Base-by-base conservation (phyloP, 2,329 filamentous ascomycete genomes). In the Fusarium mundagurra region DNA sequence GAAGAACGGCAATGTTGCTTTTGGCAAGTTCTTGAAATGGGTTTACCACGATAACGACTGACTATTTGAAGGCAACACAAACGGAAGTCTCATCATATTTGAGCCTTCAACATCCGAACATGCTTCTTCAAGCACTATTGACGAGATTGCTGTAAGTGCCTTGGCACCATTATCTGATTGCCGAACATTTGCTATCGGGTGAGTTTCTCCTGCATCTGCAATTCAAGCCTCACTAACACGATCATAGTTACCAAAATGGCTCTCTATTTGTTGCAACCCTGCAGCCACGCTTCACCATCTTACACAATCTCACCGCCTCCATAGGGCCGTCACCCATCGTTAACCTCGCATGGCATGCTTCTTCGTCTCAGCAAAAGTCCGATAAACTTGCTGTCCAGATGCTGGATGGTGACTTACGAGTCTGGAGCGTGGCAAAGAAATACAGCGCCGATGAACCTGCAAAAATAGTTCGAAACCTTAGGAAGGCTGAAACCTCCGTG, bases 371-470 rank as follows among this genome's bases (percentile, higher is more conserved):
- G 75, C 95, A 98, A 82, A 98, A 97, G 84, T 98, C 96, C 2
- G 96, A 98, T 79, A 99, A 98, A 96, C 86, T 99, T 78, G 95
- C 96, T 3, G 94, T 95, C 14, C 96, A 98, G 83, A 96, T 94
- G 7, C 89, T 92, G 55, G 95, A 98, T 80, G 96, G 96, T 24
- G 96, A 99, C 80, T 86, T 99, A 50, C 90, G 95, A 76, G 95
- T 99, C 24, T 99, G 96, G 96, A 99, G 96, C 80, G 93, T 99
- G 61, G 91, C 96, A 24, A 99, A 98, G 83, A 89, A 89, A 68
- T 86, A 92, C 81, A 88, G 91, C 81, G 83, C 89, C 77, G 90
- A 88, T 53, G 93, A 98, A 75, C 88, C 92, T n/a, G 95, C 95
- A 39, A 96, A 95, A 79, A 93, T 98, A 11, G 97, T 98, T 67